phyloP scores from a whole-genome alignment of 73 alveolate genomes.

The Stentor roeselii region DNA sequence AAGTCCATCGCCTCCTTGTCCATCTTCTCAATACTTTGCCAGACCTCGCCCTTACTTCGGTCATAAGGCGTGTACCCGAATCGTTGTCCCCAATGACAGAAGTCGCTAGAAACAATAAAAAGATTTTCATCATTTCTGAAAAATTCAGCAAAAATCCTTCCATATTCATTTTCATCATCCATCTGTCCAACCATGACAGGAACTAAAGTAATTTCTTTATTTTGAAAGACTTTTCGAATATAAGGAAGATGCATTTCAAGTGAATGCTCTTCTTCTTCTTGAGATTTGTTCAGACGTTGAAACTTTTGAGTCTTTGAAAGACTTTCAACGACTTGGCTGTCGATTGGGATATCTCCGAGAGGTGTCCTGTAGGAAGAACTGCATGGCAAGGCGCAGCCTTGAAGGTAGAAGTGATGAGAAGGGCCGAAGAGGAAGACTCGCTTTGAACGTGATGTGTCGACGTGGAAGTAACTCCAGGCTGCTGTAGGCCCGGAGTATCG shows the following conservation, averaged over 20 bases:
- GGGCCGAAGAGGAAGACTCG: conserved; percentile 96
- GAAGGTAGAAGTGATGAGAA: conserved; percentile 91
- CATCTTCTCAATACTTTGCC: conserved; percentile 64
- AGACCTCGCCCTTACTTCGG: conserved; percentile 44
- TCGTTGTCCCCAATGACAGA: conserved; percentile 96
- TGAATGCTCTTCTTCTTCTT: conserved; percentile 92
- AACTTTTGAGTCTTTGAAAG: conserved; percentile 59
- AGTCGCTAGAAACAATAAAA: conserved; percentile 88
- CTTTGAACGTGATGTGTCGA: conserved; percentile 58
- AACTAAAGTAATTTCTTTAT: conserved; percentile 62
- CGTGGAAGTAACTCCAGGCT: conserved; percentile 84
- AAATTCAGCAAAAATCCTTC: conserved; percentile 68
- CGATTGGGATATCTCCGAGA: conserved; percentile 81
- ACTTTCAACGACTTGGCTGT: conserved; percentile 57
- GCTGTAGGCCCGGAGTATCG: conserved; percentile 91
- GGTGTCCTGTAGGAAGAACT: conserved; percentile 80
- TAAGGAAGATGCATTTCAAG: conserved; percentile 95
- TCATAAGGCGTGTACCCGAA: conserved; percentile 62
- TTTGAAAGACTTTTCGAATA: conserved; percentile 78
- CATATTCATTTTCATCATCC: conserved; percentile 66
- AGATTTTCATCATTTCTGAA: conserved; percentile 72
- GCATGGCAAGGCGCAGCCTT: conserved; percentile 84
- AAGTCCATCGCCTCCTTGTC: conserved; percentile 70
- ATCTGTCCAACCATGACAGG: conserved; percentile 94
- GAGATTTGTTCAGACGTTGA: conserved; percentile 50